Percentiles rank a stretch among this genome's conserved stretches.
Conservation (phyloP, 2,329 filamentous ascomycete genomes). For the Macrophomina tecta region DNA sequence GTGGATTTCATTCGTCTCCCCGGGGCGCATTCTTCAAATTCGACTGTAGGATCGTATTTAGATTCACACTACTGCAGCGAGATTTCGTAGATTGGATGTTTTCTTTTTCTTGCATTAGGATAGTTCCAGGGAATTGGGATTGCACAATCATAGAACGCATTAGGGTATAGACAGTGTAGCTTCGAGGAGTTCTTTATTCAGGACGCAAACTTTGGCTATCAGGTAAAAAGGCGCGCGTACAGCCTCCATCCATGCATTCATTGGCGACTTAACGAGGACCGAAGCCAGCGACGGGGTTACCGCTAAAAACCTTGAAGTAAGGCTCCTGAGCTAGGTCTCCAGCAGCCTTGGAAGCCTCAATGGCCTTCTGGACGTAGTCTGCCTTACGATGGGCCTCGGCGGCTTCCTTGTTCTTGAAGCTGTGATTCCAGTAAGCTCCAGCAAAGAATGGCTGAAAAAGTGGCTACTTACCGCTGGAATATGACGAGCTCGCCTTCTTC, state of each 20-base stretch:
- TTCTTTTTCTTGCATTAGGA: no score
- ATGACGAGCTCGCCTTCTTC: background rate
- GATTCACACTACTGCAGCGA: no score
- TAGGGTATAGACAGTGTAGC: no score
- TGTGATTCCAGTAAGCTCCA: background rate
- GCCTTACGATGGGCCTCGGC: background rate
- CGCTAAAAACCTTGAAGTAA: background rate
- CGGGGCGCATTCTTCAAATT: no score
- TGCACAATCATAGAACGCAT: no score
- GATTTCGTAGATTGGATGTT: no score
- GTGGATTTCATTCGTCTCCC: no score
- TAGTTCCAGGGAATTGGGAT: no score
- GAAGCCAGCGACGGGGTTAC: background rate
- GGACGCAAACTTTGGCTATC: background rate
- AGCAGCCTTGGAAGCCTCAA: background rate
- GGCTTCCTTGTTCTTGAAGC: background rate
- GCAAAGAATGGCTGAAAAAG: background rate
- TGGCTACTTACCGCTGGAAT: background rate
- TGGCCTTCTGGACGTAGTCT: background rate
- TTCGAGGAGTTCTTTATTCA: background rate
- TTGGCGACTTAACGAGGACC: background rate
- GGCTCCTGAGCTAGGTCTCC: background rate
- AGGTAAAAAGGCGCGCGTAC: background rate
- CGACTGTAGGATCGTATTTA: no score
- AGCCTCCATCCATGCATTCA: background rate